These are phyloP conservation scores for Saturnispora besseyi DNA, from an alignment of 805 yeast species.

Conservation along the genomic window DNA sequence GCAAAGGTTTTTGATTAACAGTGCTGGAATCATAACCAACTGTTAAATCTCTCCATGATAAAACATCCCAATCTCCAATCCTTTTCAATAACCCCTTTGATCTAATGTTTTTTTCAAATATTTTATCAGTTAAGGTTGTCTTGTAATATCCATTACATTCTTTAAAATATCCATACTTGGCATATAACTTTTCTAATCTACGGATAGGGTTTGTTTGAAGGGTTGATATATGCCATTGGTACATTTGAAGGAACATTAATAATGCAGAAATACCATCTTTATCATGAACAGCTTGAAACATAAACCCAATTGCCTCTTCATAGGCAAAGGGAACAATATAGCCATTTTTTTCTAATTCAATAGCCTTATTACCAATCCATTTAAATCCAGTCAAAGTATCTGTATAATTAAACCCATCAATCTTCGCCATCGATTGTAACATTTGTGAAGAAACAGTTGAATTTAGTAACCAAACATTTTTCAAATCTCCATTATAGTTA, in stretches of 20 bases:
- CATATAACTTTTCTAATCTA: conserved; percentile 49
- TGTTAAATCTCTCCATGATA: conserved; percentile 77
- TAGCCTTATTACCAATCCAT: conserved; percentile 92
- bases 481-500: conserved; percentile 15
- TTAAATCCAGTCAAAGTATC: conserved; percentile 95
- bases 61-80: conserved; percentile 52
- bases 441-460: conserved; percentile 92
- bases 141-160: conserved; percentile 83
- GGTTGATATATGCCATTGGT: conserved; percentile 36
- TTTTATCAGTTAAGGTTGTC: conserved; percentile 41
- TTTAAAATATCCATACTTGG: conserved; percentile 69
- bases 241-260: conserved; percentile 63
- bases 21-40: conserved; percentile 71
- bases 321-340: conserved; percentile 75
- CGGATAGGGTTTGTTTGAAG: conserved; percentile 34
- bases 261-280: conserved; percentile 90
- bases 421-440: conserved; percentile 56
- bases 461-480: conserved; percentile 51
- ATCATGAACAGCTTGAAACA: conserved; percentile 79
- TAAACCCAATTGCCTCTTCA: conserved; percentile 94
- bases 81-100: conserved; percentile 30
- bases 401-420: conserved; percentile 48
- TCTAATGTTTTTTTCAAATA: conserved; percentile 43
- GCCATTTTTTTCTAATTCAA: conserved; percentile 57
- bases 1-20: conserved; percentile 41